Base-by-base conservation (phyloP, 768 basidiomycete genomes). In the Tulasnella sp. region DNA sequence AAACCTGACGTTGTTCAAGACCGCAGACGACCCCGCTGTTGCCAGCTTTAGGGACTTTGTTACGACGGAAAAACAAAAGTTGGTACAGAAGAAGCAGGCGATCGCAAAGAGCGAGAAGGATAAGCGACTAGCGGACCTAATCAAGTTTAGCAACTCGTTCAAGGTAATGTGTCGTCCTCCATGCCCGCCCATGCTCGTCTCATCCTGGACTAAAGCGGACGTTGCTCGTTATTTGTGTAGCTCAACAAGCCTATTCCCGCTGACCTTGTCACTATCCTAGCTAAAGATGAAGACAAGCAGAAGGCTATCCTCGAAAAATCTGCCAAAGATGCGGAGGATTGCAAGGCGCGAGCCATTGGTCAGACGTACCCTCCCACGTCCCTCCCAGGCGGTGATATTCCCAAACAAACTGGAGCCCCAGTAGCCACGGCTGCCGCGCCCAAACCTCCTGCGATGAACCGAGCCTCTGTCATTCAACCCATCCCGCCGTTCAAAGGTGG, bases 181-280 rank as follows among this genome's bases (percentile, higher is more conserved):
- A 48, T 2, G 10, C 22, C 41, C 5, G n/a, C 2, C 24, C n/a
- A n/a, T 21, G 34, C 15, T 15, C 5, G 7, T 38, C 34, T 38
- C 34, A 38, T 38, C 34, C n/a, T n/a, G n/a, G n/a, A n/a, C n/a
- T n/a, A n/a, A 43, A 12, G 42, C 12, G 42, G 42, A 43, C 42
- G 12, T 43, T 12, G 27, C 7, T 7, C 22, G 17, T 34, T 19
- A 10, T 4, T 8, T 46, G 12, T 53, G 12, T 64, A 93, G 90
- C 80, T 94, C 51, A 94, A 93, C 69, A 87, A 92, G 69, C 91
- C 90, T 17, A 92, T 98, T 63, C 93, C 94, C 12, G 88, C 91
- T 27, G 94, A 98, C 68, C 79, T 98, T 53, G 85, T 97, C 17
- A 79, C 87, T 2, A 92, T 97, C 67, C 74, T 97, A 22, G 85